A percentile compares a stretch with the other conserved stretches of the same genome.
phyloP scores from a whole-genome alignment of 2,329 filamentous ascomycete species.

The Colletotrichum trifolii region DNA sequence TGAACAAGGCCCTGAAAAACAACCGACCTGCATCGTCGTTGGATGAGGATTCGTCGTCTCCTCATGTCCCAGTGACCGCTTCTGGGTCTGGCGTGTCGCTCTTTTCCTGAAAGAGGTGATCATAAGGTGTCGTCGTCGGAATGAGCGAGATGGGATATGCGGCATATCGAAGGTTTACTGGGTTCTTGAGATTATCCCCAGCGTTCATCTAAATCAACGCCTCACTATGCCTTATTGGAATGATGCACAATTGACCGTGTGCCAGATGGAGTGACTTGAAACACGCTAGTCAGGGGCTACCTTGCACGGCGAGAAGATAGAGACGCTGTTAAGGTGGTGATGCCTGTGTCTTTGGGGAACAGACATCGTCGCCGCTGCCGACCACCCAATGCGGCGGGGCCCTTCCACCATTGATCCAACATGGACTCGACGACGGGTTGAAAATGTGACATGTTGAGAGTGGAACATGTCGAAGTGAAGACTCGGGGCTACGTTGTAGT shows the following conservation, averaged over 20 bases:
- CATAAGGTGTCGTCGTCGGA: constrained; percentile 34
- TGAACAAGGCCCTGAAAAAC: constrained; percentile 21
- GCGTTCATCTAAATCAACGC: constrained; percentile 38
- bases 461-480: constrained; percentile 27
- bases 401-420: constrained; percentile 31
- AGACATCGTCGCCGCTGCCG: constrained; percentile 19
- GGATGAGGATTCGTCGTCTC: constrained; percentile 29
- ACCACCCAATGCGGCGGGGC: constrained; percentile 33
- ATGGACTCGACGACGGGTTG: constrained; percentile 27
- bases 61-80: constrained; percentile 17
- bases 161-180: constrained; percentile 33
- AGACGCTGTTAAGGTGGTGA: constrained; percentile 35
- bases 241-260: constrained; percentile 23
- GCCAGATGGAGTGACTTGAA: constrained; percentile 35
- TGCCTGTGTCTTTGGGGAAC: constrained; percentile 22
- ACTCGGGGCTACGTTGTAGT: constrained; percentile 4
- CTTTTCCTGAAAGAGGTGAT: constrained; percentile 33
- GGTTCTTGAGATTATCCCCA: constrained; percentile 37
- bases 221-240: constrained; percentile 35
- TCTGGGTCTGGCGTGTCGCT: constrained; percentile 24
- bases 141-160: constrained; percentile 38
- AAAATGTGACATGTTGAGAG: constrained; percentile 30
- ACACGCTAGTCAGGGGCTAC: constrained; percentile 35
- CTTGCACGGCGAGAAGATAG: constrained; percentile 30
- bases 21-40: constrained; percentile 22